Conservation (phyloP, 2,329 filamentous ascomycete species). For the Alternaria sp. region DNA sequence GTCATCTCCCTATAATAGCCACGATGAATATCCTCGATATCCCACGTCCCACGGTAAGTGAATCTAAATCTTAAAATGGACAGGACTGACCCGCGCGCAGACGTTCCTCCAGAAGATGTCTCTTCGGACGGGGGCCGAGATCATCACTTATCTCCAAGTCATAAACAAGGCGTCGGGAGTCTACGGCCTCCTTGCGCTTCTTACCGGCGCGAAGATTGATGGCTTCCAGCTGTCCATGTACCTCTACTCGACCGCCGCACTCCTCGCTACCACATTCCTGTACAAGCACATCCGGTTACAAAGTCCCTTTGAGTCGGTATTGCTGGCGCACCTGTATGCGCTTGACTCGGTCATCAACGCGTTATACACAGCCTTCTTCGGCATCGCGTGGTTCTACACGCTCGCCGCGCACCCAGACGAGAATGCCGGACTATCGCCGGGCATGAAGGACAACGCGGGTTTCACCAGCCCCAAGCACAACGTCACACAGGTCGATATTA, state of each 20-base stretch:
- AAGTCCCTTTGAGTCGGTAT: conserved; percentile 78
- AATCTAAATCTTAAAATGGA: not conserved
- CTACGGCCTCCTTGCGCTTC: conserved; percentile 85
- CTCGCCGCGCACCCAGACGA: conserved; percentile 63
- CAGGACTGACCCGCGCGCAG: conserved; percentile 55
- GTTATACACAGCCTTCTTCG: conserved; percentile 82
- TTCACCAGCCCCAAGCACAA: conserved; percentile 70
- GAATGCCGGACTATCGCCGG: conserved; percentile 51
- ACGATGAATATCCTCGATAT: conserved; percentile 46
- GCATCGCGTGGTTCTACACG: conserved; percentile 84
- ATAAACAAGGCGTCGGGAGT: conserved; percentile 93
- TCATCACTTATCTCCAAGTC: conserved; percentile 81
- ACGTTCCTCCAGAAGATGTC: conserved; percentile 85
- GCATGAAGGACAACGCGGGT: conserved; percentile 68
- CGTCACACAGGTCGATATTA: conserved; percentile 63
- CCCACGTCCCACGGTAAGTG: conserved; percentile 47
- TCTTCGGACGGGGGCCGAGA: conserved; percentile 82
- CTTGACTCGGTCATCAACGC: conserved; percentile 83
- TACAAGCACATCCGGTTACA: conserved; percentile 81
- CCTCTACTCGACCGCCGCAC: conserved; percentile 79
- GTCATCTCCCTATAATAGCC: conserved; percentile 2
- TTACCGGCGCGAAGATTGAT: conserved; percentile 85
- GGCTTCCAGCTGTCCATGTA: conserved; percentile 88
- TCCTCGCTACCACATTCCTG: conserved; percentile 72
- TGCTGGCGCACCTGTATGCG: conserved; percentile 84